Conservation (phyloP, 2,329 filamentous ascomycete genomes). For the Apiospora kogelbergensis region DNA sequence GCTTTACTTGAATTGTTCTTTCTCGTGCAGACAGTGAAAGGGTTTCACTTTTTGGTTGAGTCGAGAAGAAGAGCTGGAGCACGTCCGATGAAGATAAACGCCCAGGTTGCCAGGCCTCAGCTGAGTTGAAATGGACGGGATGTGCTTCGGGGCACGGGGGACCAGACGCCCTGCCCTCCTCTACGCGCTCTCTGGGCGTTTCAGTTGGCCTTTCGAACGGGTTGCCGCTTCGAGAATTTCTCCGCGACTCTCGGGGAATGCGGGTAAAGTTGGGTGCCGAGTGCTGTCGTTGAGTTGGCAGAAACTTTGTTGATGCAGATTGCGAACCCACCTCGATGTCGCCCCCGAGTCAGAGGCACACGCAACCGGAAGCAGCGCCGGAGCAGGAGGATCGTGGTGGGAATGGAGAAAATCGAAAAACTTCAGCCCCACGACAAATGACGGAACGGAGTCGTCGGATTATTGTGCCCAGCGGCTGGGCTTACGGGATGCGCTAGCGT, state of each 20-base stretch:
- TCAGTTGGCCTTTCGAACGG: not conserved
- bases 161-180: not conserved
- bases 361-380: not conserved
- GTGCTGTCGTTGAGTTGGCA: not conserved
- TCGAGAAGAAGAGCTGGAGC: not conserved
- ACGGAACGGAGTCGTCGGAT: not conserved
- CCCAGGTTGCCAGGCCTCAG: not conserved
- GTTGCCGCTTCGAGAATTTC: not conserved
- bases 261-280: not conserved
- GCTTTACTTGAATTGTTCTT: too few species aligned
- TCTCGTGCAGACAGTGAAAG: not conserved
- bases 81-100: not conserved
- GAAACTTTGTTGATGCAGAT: not conserved
- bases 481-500: not conserved
- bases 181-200: not conserved
- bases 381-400: not conserved
- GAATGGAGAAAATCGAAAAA: not conserved
- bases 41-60: not conserved
- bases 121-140: not conserved
- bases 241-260: not conserved
- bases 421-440: not conserved
- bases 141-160: not conserved
- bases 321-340: not conserved
- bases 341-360: not conserved
- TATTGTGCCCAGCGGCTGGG: not conserved